Evolutionary conservation across 2,329 filamentous ascomycete genomes (phyloP).

Genomic region (Mariannaea sp.): DNA sequence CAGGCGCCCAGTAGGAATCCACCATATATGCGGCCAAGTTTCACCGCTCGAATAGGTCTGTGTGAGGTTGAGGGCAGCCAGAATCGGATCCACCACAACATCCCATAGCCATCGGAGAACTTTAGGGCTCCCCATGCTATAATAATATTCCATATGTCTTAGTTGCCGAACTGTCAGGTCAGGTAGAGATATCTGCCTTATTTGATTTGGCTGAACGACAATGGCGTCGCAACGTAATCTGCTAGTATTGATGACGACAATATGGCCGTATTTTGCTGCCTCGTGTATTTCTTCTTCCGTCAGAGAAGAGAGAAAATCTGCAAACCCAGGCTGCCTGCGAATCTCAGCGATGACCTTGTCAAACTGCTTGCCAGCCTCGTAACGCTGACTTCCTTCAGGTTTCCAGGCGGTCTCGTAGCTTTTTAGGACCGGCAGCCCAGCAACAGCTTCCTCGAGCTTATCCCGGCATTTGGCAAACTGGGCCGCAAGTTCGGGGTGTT

Average conservation of each 20-base stretch:
- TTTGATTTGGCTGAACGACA: constrained; percentile 29
- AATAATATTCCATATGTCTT: too few relatives aligned
- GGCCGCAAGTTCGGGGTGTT: neutral
- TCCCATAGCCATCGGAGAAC: constrained; percentile 42
- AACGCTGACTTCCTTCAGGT: neutral
- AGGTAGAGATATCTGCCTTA: constrained; percentile 27
- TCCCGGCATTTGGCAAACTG: neutral
- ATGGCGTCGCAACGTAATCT: constrained; percentile 39
- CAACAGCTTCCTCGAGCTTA: neutral
- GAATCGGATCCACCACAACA: constrained; percentile 30
- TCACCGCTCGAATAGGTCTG: constrained; percentile 8
- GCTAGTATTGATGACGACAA: constrained; percentile 42
- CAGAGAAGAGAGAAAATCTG: constrained; percentile 33
- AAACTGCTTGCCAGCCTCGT: neutral
- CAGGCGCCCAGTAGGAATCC: constrained; percentile 42
- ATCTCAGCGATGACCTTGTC: constrained; percentile 4
- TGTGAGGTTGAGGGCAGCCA: constrained; percentile 36
- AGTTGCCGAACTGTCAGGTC: neutral
- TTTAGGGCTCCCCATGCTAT: neutral
- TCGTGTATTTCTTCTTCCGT: constrained; percentile 25
- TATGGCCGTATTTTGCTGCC: constrained; percentile 34
- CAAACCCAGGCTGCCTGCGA: constrained; percentile 26
- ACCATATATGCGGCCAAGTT: constrained; percentile 42
- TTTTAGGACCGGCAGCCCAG: neutral
- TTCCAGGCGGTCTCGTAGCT: neutral